phyloP scores from a whole-genome alignment of 768 basidiomycete species.

The Tulasnella sp. region DNA sequence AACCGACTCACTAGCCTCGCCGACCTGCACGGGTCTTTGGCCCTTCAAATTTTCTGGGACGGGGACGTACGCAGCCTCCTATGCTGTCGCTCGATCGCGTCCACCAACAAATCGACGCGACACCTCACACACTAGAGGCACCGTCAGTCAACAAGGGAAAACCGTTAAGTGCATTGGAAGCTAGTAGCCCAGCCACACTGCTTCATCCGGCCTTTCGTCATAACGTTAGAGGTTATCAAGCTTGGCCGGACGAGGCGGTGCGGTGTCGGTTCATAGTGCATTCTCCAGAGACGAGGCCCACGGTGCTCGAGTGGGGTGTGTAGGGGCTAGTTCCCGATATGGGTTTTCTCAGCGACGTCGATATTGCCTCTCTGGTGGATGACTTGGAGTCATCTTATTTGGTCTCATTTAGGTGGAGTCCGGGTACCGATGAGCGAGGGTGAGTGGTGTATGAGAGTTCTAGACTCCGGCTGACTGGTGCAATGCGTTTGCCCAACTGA shows the following conservation, averaged over 20 bases:
- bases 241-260: background rate
- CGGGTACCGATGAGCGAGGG: background rate
- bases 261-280: background rate
- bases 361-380: background rate
- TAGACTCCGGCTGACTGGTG: background rate
- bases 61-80: too few relatives aligned
- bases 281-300: background rate
- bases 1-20: too few relatives aligned
- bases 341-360: background rate
- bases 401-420: background rate
- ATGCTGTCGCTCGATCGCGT: too few relatives aligned
- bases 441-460: background rate
- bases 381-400: background rate
- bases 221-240: background rate
- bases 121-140: background rate
- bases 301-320: background rate
- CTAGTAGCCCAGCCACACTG: background rate
- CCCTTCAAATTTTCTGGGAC: too few relatives aligned
- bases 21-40: too few relatives aligned
- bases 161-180: background rate
- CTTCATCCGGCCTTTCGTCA: background rate
- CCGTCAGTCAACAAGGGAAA: background rate
- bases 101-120: too few relatives aligned
- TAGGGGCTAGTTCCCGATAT: background rate
- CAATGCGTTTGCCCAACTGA: background rate